A percentile compares a stretch with the other conserved stretches of the same genome.
Conservation (phyloP, 2,329 filamentous ascomycete genomes). For the Salinomyces thailandicus region DNA sequence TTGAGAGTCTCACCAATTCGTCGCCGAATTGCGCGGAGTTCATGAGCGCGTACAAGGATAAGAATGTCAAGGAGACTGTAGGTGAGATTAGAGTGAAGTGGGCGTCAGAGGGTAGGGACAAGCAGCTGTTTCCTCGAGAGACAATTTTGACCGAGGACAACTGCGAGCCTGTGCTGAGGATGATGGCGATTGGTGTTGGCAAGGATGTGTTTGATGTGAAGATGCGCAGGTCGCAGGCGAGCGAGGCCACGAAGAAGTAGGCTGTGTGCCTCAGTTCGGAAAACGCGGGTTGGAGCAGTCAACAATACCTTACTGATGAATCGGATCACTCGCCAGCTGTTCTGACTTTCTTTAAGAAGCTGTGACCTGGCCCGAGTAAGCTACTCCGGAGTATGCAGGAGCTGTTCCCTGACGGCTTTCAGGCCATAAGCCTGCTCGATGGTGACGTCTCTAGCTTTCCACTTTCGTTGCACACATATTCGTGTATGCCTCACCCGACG, state of each 20-base stretch:
- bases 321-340: too few relatives aligned
- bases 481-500: too few relatives aligned
- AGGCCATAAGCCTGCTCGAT: too few relatives aligned
- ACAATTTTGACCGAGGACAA: constrained; percentile 29
- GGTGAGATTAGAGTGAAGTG: constrained; percentile 25
- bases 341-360: too few relatives aligned
- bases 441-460: too few relatives aligned
- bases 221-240: constrained; percentile 6
- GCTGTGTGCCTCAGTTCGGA: too few relatives aligned
- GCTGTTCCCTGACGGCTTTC: too few relatives aligned
- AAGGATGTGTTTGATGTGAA: constrained; percentile 28
- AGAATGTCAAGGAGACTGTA: constrained; percentile 20
- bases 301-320: too few relatives aligned
- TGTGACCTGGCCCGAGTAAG: too few relatives aligned
- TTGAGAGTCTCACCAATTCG: constrained; percentile 11
- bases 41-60: constrained; percentile 28
- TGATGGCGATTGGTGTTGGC: constrained; percentile 21
- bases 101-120: constrained; percentile 20
- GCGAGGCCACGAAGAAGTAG: constrained; percentile 3
- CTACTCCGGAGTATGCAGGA: too few relatives aligned
- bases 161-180: constrained; percentile 19
- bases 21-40: constrained; percentile 28
- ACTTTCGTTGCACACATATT: too few relatives aligned
- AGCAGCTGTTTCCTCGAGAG: constrained; percentile 23
- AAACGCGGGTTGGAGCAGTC: too few relatives aligned